Evolutionary conservation across 2,329 filamentous ascomycete genomes (phyloP).

Genomic region (Fusarium temperatum): DNA sequence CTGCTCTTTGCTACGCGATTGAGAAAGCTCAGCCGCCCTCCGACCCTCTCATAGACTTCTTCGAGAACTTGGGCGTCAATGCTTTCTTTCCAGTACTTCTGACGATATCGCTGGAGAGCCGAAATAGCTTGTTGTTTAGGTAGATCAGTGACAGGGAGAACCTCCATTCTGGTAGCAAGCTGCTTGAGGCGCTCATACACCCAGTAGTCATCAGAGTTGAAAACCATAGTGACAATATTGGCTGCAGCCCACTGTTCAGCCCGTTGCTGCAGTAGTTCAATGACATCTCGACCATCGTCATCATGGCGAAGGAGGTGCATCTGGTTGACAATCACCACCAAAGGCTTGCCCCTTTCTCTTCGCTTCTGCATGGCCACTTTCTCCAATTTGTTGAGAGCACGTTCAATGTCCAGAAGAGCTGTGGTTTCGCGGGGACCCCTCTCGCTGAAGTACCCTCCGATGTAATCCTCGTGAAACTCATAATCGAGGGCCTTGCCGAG

Average conservation of each 20-base stretch:
- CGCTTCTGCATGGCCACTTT: slow-evolving; percentile 86
- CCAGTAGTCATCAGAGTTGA: slow-evolving; percentile 99
- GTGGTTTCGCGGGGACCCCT: slow-evolving; percentile 91
- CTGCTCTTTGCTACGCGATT: slow-evolving; percentile 87
- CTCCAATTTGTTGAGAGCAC: slow-evolving; percentile 96
- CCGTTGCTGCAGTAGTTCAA: slow-evolving; percentile 93
- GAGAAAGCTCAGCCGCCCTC: slow-evolving; percentile 87
- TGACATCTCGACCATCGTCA: slow-evolving; percentile 88
- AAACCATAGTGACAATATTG: slow-evolving; percentile 88
- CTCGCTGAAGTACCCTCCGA: slow-evolving; percentile 95
- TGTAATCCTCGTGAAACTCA: slow-evolving; percentile 97
- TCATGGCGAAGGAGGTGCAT: slow-evolving; percentile 91
- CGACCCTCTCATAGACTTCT: slow-evolving; percentile 85
- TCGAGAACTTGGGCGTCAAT: slow-evolving; percentile 67
- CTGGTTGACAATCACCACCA: slow-evolving; percentile 95
- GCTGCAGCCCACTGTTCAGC: slow-evolving; percentile 96
- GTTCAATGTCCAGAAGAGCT: slow-evolving; percentile 91
- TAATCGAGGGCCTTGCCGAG: slow-evolving; percentile 95
- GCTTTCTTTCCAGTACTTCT: slow-evolving; percentile 76
- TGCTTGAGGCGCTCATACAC: slow-evolving; percentile 95
- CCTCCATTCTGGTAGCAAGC: slow-evolving; percentile 93
- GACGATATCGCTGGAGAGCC: slow-evolving; percentile 82
- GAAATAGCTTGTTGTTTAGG: slow-evolving; percentile 79
- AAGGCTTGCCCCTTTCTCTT: slow-evolving; percentile 68
- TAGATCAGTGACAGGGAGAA: slow-evolving; percentile 85